Evolutionary conservation across 2,329 filamentous ascomycete species (phyloP).

Genomic region (Chaetothyriales sp.): DNA sequence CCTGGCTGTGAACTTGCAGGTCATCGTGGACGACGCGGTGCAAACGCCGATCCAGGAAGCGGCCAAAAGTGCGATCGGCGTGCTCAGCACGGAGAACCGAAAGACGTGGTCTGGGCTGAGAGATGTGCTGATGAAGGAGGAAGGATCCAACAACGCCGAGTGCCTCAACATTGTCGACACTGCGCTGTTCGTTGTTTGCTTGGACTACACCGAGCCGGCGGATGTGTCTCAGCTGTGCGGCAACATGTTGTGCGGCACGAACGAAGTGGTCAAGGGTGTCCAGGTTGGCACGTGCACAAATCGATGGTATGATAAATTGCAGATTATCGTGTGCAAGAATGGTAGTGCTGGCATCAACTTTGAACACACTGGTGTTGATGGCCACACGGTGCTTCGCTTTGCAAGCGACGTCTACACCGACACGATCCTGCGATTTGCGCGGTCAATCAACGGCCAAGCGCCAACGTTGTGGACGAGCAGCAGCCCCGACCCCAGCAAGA

Average conservation of each 20-base stretch:
- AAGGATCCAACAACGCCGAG: constrained; percentile 86
- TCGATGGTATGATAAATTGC: constrained; percentile 96
- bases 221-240: constrained; percentile 77
- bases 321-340: constrained; percentile 98
- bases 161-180: constrained; percentile 93
- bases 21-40: constrained; percentile 79
- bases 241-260: constrained; percentile 97
- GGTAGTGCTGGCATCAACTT: constrained; percentile 98
- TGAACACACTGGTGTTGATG: constrained; percentile 94
- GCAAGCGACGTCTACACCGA: constrained; percentile 95
- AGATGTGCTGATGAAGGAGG: constrained; percentile 73
- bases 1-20: constrained; percentile 77
- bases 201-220: constrained; percentile 80
- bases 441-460: constrained; percentile 86
- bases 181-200: constrained; percentile 77
- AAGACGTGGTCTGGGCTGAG: constrained; percentile 89
- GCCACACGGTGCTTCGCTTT: constrained; percentile 90
- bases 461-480: constrained; percentile 82
- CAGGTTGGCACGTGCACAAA: constrained; percentile 97
- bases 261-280: constrained; percentile 77
- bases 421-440: constrained; percentile 88
- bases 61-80: constrained; percentile 85
- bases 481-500: constrained; percentile 83
- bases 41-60: constrained; percentile 85
- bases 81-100: constrained; percentile 89